Evolutionary conservation across 129 eudicot species (phyloP), one percentile per base, ranked within the genome.

Genomic region (Heracleum sosnowskyi): DNA sequence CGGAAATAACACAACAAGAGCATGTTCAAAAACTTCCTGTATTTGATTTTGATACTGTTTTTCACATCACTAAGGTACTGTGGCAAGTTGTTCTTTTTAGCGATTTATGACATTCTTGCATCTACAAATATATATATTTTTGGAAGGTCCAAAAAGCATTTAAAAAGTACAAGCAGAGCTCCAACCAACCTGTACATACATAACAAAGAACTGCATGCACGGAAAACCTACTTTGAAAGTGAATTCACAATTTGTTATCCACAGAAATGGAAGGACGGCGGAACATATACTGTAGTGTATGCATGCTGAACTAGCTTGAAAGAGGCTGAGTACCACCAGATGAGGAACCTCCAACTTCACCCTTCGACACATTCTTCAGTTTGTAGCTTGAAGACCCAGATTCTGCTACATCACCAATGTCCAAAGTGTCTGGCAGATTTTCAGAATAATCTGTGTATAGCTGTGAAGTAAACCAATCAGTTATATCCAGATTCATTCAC

Each of bases 361-460:
- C 85, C 22, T 40, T 51, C 76, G 20, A 11, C 22, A 86, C 85
- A 49, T 84, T 87, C 86, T 87, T 87, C 80, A 75, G 64, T 78
- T 85, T 87, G 79, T 75, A 81, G 46, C 86, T 78, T 39, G 89
- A 79, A 40, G 85, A 70, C 77, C 83, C 87, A 40, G 91, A 77
- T 84, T 89, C 96, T 47, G 91, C 81, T 63, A 92, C 91, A 77
- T 94, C 96, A 75, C 97, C 97, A 71, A 91, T 89, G 82, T 89
- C 96, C 87, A 90, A 80, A 46, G 90, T 84, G 70, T 90, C 97
- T 10, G 98, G 98, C 83, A 89, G 97, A 89, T 88, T 87, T 83
- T 89, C 89, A 5, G 81, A 80, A 16, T 83, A 79, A 78, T 93
- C 92, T n/a, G 85, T 80, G 51, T 77, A 77, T 69, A 84, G 55